Conservation (phyloP, 208 protist species). For the Trypanosoma boissoni region DNA sequence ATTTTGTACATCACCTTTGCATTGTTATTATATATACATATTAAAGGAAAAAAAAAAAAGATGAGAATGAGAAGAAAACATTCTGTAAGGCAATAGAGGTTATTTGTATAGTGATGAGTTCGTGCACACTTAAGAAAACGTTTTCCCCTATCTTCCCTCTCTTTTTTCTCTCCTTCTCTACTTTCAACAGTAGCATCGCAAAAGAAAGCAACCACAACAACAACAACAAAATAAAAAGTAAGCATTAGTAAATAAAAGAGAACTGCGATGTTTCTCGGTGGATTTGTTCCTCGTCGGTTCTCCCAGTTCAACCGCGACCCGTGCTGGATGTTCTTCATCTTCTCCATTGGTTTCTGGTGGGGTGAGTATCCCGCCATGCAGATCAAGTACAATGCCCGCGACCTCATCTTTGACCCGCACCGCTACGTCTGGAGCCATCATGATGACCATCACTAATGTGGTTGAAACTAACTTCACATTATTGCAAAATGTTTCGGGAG, state of each 20-base stretch:
- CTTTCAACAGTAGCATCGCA: too few species aligned
- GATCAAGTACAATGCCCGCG: conserved; percentile 85
- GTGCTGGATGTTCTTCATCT: conserved; percentile 83
- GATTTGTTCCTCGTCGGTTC: conserved; percentile 83
- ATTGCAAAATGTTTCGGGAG: too few species aligned
- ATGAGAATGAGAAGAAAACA: too few species aligned
- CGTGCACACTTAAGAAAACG: too few species aligned
- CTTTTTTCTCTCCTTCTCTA: too few species aligned
- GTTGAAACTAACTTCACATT: too few species aligned
- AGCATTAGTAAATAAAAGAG: not conserved
- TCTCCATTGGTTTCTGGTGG: conserved; percentile 68
- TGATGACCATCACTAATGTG: conserved; percentile 81
- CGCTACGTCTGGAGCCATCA: conserved; percentile 85
- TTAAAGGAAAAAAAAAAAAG: too few species aligned
- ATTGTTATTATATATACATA: conserved; percentile 3
- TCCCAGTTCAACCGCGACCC: conserved; percentile 83
- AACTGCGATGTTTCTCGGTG: conserved; percentile 73
- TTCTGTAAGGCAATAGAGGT: too few species aligned
- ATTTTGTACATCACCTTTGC: not conserved
- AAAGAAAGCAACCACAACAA: not conserved
- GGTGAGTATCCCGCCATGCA: conserved; percentile 84
- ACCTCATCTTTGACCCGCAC: conserved; percentile 78
- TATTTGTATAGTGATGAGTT: too few species aligned
- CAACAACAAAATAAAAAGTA: not conserved
- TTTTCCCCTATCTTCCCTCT: too few species aligned